Evolutionary conservation across 306 rosid genomes (phyloP).

Genomic region (Lotus japonicus): DNA sequence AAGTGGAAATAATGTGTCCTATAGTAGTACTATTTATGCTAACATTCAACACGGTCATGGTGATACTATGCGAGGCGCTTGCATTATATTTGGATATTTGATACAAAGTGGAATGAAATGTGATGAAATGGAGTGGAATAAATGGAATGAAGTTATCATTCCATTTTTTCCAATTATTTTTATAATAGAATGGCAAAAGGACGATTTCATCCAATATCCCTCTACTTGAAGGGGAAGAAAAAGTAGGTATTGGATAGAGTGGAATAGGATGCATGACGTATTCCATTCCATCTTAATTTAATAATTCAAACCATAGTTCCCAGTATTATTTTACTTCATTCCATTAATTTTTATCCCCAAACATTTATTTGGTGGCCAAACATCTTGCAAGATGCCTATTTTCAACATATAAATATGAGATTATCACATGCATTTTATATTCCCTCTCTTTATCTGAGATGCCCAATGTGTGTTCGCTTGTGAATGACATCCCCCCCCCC

Average conservation of each 20-base stretch:
- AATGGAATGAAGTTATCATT: not conserved
- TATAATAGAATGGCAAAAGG: not conserved
- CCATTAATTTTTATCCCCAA: not conserved
- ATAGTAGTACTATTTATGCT: not conserved
- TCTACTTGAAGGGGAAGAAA: not conserved
- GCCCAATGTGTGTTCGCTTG: not conserved
- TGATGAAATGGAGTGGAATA: not conserved
- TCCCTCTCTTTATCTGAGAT: not conserved
- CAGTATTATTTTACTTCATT: too few species aligned
- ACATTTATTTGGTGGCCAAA: not conserved
- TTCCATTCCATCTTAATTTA: too few species aligned
- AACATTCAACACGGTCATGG: not conserved
- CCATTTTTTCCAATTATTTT: not conserved
- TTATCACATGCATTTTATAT: not conserved
- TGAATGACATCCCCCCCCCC: not conserved
- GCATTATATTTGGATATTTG: not conserved
- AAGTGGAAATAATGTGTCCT: not conserved
- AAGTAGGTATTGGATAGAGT: not conserved
- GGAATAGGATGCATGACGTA: not conserved
- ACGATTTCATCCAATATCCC: not conserved
- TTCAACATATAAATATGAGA: not conserved
- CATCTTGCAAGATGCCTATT: not conserved
- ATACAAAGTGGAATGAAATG: not conserved
- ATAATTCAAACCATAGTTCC: too few species aligned
- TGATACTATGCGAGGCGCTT: not conserved